Evolutionary conservation across 306 rosid genomes (phyloP).

Genomic region (Citrullus amarus): DNA sequence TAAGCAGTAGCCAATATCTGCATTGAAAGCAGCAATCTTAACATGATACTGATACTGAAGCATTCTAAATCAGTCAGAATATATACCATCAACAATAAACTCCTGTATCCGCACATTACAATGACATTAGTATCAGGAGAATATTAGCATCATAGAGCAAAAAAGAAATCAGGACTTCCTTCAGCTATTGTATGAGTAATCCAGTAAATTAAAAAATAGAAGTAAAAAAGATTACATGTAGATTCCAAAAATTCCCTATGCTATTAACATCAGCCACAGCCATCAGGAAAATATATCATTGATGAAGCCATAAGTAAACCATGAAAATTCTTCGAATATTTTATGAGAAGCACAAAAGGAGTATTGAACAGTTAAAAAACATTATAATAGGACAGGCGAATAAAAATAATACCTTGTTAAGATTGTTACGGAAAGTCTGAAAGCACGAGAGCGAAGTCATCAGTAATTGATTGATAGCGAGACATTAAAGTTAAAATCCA

Average conservation of each 20-base stretch:
- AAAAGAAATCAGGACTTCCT: background rate
- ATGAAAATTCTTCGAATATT: background rate
- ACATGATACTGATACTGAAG: background rate
- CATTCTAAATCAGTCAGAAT: background rate
- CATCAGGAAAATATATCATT: background rate
- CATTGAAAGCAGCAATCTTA: constrained; percentile 10
- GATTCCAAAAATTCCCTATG: background rate
- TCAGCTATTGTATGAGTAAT: background rate
- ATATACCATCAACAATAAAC: background rate
- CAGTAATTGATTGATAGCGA: constrained; percentile 12
- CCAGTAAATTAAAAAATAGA: background rate
- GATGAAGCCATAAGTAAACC: background rate
- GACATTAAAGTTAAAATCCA: constrained; percentile 3
- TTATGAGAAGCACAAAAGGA: background rate
- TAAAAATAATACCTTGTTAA: constrained; percentile 57
- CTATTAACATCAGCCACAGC: background rate
- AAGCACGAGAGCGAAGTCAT: constrained; percentile 8
- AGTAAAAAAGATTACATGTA: background rate
- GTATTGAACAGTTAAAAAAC: background rate
- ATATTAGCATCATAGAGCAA: background rate
- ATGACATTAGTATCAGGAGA: background rate
- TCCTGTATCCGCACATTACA: background rate
- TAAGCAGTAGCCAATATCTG: constrained; percentile 90
- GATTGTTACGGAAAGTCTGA: constrained; percentile 92
- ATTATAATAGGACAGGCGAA: background rate